phyloP scores from a whole-genome alignment of 2,329 filamentous ascomycete genomes.

The Hirsutella rhossiliensis region DNA sequence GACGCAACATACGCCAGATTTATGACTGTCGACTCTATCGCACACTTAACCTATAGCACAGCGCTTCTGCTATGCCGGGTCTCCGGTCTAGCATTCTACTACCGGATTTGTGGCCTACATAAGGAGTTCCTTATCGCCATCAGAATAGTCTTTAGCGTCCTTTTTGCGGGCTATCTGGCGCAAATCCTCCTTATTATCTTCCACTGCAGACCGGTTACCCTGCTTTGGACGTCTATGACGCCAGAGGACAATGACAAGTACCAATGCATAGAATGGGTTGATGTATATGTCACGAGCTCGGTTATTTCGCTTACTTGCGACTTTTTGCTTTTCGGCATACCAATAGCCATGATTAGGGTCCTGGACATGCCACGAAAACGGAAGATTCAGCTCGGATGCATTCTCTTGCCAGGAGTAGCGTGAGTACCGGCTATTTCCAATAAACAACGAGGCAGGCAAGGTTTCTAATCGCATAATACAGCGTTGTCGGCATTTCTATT shows the following conservation, averaged over 20 bases:
- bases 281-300: background rate
- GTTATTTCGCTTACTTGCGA: slow-evolving; percentile 1
- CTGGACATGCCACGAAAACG: background rate
- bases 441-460: background rate
- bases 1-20: background rate
- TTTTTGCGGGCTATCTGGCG: slow-evolving; percentile 1
- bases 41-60: slow-evolving; percentile 1
- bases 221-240: background rate
- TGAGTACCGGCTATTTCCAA: background rate
- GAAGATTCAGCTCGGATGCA: slow-evolving; percentile 3
- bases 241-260: background rate
- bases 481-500: too few species aligned
- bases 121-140: slow-evolving; percentile 1
- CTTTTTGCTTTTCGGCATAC: slow-evolving; percentile 2
- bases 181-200: slow-evolving; percentile 2
- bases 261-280: background rate
- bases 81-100: slow-evolving; percentile 3
- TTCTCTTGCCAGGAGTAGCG: slow-evolving; percentile 2
- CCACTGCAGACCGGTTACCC: slow-evolving; percentile 1
- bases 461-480: background rate
- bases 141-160: background rate
- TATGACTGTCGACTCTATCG: background rate
- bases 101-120: slow-evolving; percentile 1
- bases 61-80: background rate
- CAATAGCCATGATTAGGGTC: slow-evolving; percentile 1